These are phyloP conservation scores for Pilasporangium apinafurcum DNA, from an alignment of 352 stramenopile genomes.

Conservation along the genomic window DNA sequence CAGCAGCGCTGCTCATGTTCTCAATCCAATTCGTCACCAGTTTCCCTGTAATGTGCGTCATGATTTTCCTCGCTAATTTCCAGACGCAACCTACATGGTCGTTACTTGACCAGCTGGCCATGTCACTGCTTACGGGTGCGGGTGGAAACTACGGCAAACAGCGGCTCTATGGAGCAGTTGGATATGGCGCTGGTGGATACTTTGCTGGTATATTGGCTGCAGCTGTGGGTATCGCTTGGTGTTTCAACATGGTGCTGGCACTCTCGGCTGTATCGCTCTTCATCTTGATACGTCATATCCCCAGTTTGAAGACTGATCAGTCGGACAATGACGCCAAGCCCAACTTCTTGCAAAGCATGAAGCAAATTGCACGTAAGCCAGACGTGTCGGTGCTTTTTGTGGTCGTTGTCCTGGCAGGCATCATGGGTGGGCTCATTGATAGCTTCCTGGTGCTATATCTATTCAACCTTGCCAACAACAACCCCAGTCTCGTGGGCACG, in stretches of 20 bases:
- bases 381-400: conserved; percentile 65
- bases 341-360: conserved; percentile 36
- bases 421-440: conserved; percentile 53
- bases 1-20: conserved; percentile 63
- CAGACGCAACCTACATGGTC: conserved; percentile 60
- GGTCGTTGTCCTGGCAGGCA: conserved; percentile 55
- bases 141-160: conserved; percentile 77
- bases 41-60: conserved; percentile 64
- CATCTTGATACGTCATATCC: conserved; percentile 45
- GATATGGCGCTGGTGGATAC: conserved; percentile 63
- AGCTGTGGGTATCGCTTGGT: conserved; percentile 63
- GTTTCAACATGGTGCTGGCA: conserved; percentile 70
- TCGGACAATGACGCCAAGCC: conserved; percentile 13
- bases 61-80: conserved; percentile 73
- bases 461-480: conserved; percentile 63
- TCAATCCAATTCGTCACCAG: conserved; percentile 50
- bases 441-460: conserved; percentile 71
- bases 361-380: conserved; percentile 31
- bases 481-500: conserved; percentile 53
- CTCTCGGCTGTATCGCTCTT: conserved; percentile 49
- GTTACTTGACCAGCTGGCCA: conserved; percentile 58
- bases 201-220: conserved; percentile 51
- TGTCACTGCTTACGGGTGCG: conserved; percentile 51
- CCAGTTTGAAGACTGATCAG: conserved; percentile 22
- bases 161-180: conserved; percentile 60